Conservation (phyloP, 805 yeast genomes). For the Starmerella davenportii region DNA sequence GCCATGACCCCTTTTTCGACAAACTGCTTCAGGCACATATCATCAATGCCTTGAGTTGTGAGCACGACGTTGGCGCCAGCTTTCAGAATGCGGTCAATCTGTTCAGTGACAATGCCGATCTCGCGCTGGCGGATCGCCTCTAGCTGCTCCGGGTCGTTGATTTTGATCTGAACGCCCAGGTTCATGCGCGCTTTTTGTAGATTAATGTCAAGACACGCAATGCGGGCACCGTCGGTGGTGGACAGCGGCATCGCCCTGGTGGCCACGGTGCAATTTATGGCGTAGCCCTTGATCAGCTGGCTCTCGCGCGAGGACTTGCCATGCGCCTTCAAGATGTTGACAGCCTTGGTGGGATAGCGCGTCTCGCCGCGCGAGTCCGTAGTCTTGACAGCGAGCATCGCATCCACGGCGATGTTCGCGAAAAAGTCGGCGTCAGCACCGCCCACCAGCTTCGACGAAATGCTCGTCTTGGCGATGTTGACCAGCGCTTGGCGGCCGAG, state of each 20-base stretch:
- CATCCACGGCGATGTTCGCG: slow-evolving; percentile 79
- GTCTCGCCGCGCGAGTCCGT: slow-evolving; percentile 67
- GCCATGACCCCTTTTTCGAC: slow-evolving; percentile 88
- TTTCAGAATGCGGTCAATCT: slow-evolving; percentile 58
- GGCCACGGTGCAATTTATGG: slow-evolving; percentile 90
- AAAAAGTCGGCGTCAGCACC: slow-evolving; percentile 88
- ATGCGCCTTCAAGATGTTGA: slow-evolving; percentile 86
- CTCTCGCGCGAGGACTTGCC: slow-evolving; percentile 87
- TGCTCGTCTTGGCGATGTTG: slow-evolving; percentile 88
- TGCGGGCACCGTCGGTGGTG: slow-evolving; percentile 42
- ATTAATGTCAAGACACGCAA: slow-evolving; percentile 81
- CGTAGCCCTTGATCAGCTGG: slow-evolving; percentile 77
- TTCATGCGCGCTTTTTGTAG: slow-evolving; percentile 95
- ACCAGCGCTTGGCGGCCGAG: slow-evolving; percentile 69
- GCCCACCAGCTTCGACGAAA: slow-evolving; percentile 81
- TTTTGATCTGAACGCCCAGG: slow-evolving; percentile 91
- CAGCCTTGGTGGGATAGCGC: slow-evolving; percentile 80
- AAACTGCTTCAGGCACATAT: slow-evolving; percentile 74
- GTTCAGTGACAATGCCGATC: slow-evolving; percentile 66
- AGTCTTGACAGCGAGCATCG: slow-evolving; percentile 87
- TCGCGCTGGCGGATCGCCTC: slow-evolving; percentile 85
- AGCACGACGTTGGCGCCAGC: slow-evolving; percentile 87
- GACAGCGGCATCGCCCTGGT: slow-evolving; percentile 86
- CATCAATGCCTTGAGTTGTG: slow-evolving; percentile 91
- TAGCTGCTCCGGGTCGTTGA: slow-evolving; percentile 91